Evolutionary conservation across 2,329 filamentous ascomycete species (phyloP).

Genomic region (Corniculantispora saksenae): DNA sequence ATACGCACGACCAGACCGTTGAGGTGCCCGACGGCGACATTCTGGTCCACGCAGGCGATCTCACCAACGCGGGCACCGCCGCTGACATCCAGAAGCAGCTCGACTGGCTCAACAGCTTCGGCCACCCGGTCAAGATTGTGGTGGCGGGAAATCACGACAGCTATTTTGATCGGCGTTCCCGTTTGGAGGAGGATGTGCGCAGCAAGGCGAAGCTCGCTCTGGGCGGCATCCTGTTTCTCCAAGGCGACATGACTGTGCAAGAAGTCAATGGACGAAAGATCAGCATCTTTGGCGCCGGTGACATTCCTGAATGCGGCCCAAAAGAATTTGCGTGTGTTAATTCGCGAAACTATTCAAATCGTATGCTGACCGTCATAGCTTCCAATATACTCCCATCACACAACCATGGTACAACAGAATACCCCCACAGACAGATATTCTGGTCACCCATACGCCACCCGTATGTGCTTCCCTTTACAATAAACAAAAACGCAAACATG

Average conservation of each 20-base stretch:
- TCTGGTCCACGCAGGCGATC: constrained; percentile 86
- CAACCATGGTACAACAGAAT: constrained; percentile 75
- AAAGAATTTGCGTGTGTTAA: constrained; percentile 59
- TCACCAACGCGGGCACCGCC: constrained; percentile 72
- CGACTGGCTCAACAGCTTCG: constrained; percentile 75
- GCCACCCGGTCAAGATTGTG: constrained; percentile 78
- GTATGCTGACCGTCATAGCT: constrained; percentile 43
- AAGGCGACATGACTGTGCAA: constrained; percentile 66
- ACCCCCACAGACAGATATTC: constrained; percentile 71
- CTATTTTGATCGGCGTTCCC: constrained; percentile 72
- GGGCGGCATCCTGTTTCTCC: constrained; percentile 71
- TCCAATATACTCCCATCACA: constrained; percentile 67
- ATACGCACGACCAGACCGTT: constrained; percentile 73
- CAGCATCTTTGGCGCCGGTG: constrained; percentile 74
- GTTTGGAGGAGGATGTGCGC: constrained; percentile 57
- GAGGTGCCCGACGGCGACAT: constrained; percentile 75
- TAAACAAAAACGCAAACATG: too few species aligned
- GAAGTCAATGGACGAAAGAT: constrained; percentile 59
- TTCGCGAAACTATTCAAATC: not conserved
- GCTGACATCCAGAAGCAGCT: constrained; percentile 78
- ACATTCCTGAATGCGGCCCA: constrained; percentile 76
- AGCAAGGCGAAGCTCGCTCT: constrained; percentile 60
- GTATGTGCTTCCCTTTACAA: constrained; percentile 43
- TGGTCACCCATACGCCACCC: constrained; percentile 81
- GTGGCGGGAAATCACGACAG: constrained; percentile 89